phyloP scores from a whole-genome alignment of 768 basidiomycete genomes.

The Termitomyces sp. region DNA sequence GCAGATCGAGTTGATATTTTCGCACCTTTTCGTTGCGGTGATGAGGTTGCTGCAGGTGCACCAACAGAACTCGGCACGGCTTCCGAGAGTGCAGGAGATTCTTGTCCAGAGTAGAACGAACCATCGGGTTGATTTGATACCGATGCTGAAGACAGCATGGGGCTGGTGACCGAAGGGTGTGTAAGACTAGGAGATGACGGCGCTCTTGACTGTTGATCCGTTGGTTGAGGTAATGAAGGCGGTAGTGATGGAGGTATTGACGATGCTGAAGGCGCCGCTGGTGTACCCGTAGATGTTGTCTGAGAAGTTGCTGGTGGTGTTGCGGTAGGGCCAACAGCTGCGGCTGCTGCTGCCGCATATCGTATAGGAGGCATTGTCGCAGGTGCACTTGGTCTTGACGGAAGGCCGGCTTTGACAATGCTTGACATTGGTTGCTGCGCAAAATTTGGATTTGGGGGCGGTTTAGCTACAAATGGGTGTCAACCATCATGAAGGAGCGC shows the following conservation, averaged over 20 bases:
- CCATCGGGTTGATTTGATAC: constrained; percentile 63
- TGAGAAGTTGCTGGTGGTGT: constrained; percentile 29
- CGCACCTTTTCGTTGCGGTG: constrained; percentile 61
- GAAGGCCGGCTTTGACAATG: constrained; percentile 73
- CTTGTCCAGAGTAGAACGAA: constrained; percentile 68
- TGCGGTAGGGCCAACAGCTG: constrained; percentile 36
- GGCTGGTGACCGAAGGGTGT: constrained; percentile 81
- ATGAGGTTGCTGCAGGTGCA: constrained; percentile 52
- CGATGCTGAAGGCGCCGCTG: constrained; percentile 33
- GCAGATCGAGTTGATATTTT: constrained; percentile 1
- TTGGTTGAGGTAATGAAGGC: constrained; percentile 22
- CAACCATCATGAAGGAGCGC: constrained; percentile 5
- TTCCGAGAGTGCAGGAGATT: constrained; percentile 74
- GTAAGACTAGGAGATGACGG: constrained; percentile 80
- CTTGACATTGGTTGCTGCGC: constrained; percentile 70
- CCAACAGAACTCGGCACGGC: constrained; percentile 41
- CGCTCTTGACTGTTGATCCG: constrained; percentile 40
- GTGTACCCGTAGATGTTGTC: constrained; percentile 33
- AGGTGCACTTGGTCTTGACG: constrained; percentile 51
- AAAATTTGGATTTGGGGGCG: constrained; percentile 72
- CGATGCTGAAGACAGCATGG: constrained; percentile 73
- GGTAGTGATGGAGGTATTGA: constrained; percentile 35
- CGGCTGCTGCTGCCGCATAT: constrained; percentile 90
- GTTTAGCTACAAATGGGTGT: constrained; percentile 46
- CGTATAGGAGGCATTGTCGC: constrained; percentile 73